Conservation (phyloP, 2,329 filamentous ascomycete species). For the Cordyceps javanica region DNA sequence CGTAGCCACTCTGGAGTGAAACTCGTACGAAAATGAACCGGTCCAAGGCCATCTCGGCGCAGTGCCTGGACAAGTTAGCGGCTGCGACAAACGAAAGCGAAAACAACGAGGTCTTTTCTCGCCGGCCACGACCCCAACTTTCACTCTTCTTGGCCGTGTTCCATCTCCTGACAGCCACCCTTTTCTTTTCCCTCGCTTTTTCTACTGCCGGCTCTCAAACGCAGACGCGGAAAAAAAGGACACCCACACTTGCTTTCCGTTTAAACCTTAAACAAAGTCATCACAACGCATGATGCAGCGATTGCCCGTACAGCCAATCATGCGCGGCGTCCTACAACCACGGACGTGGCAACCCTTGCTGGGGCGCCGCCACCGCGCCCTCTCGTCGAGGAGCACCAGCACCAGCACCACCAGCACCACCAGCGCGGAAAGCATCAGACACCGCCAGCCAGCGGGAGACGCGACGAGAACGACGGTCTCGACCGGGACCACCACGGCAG, state of each 20-base stretch:
- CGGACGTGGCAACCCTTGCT: background rate
- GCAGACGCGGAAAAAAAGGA: too few relatives aligned
- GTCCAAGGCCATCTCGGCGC: background rate
- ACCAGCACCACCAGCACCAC: background rate
- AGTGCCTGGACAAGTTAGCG: background rate
- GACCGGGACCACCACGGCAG: background rate
- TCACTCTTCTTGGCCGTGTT: background rate
- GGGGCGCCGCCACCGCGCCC: background rate
- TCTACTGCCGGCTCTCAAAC: too few relatives aligned
- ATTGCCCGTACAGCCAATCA: background rate
- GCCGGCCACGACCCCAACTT: background rate
- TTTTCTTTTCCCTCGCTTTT: background rate
- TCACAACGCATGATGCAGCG: background rate
- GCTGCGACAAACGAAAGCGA: background rate
- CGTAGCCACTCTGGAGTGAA: background rate
- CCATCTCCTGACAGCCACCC: background rate
- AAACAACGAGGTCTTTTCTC: background rate
- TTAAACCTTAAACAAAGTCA: too few relatives aligned
- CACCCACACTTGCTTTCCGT: too few relatives aligned
- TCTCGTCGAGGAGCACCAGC: background rate
- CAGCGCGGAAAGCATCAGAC: too few relatives aligned
- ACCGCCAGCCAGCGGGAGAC: background rate
- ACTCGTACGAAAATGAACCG: constrained; percentile 8
- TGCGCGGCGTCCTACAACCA: background rate
- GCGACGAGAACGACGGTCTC: background rate